A percentile compares a stretch with the other conserved stretches of the same genome.
Evolutionary conservation across 257 asterid genomes (phyloP).

Genomic region (Linderniella brevidens): DNA sequence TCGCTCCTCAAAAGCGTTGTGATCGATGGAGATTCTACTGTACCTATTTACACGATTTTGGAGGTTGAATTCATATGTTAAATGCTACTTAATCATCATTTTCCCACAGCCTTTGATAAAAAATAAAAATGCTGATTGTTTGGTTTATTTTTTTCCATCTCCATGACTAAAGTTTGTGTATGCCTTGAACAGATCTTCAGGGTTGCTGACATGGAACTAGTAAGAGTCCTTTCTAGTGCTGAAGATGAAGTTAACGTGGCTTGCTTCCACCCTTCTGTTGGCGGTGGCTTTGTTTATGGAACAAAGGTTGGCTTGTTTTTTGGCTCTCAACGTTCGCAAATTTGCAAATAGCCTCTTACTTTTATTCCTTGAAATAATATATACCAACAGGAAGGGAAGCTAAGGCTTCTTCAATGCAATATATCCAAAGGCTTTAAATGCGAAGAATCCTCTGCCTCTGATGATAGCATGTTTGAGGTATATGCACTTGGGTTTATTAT

Average conservation of each 20-base stretch:
- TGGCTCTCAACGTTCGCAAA: background rate
- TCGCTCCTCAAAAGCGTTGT: too few species aligned
- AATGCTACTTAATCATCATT: too few species aligned
- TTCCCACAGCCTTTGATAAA: too few species aligned
- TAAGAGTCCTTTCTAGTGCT: conserved; percentile 89
- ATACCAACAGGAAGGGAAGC: conserved; percentile 77
- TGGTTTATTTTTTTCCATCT: too few species aligned
- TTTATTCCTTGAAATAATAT: conserved; percentile 2
- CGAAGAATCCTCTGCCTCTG: conserved; percentile 28
- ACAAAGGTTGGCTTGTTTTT: conserved; percentile 43
- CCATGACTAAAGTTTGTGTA: too few species aligned
- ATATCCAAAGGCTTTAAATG: conserved; percentile 31
- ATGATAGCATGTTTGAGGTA: conserved; percentile 75
- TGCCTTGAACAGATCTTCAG: conserved; percentile 86
- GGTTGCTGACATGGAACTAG: conserved; percentile 92
- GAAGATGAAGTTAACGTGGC: conserved; percentile 99
- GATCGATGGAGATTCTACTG: too few species aligned
- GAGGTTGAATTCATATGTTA: too few species aligned
- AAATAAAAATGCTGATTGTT: too few species aligned
- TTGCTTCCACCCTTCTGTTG: conserved; percentile 88
- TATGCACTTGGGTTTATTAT: too few species aligned
- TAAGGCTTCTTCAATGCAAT: conserved; percentile 70
- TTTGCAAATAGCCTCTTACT: too few species aligned
- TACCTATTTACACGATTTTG: too few species aligned
- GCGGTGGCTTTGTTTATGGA: conserved; percentile 97